Base-by-base conservation (phyloP, 495 filamentous ascomycete species). In the Neurospora sp. region DNA sequence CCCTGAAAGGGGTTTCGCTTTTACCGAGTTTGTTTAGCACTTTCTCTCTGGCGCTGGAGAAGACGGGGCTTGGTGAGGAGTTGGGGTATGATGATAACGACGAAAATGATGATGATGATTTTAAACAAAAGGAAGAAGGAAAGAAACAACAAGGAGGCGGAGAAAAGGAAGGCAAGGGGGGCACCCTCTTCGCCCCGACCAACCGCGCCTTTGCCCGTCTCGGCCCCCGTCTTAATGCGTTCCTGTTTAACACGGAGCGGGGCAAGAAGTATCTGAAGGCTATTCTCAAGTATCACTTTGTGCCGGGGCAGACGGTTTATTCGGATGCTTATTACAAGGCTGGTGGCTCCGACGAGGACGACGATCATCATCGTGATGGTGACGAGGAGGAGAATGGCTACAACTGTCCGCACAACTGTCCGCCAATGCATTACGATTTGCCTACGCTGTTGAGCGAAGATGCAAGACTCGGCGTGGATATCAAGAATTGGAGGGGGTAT, bases 21-120 rank as follows among this genome's bases (percentile, higher is more conserved):
- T 82, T 94, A 48, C 94, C 94, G 0, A 79, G 81, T 40, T 84
- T 89, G 69, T 96, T 97, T 84, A 91, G 87, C 79, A 97, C 94
- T 1, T 88, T 96, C 31, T 82, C 87, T 68, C 86, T 93, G 16
- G 94, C 85, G 5, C 86, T 96, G 42, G 77, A 82, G 66, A 92
- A 90, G 76, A 94, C 93, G 0, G 89, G 90, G 3, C 84, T 97
- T 3, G 79, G 48, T n/a, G 69, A 73, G 5, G 78, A 78, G 4
- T 70, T 78, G 16, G 70, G 38, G 0, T 59, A 69, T 14, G 10
- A 61, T 1, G 27, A 16, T 27, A 11, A 22, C 1, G 46, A 48
- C 3, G 3, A 48, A 0, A 5, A 53, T 7, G 3, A n/a, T 3
- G 20, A 12, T 9, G 68, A 38, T 0, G 27, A 31, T 10, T 68